A percentile compares a stretch with the other conserved stretches of the same genome.
Evolutionary conservation across 257 asterid species (phyloP).

Genomic region (Lavandula angustifolia): DNA sequence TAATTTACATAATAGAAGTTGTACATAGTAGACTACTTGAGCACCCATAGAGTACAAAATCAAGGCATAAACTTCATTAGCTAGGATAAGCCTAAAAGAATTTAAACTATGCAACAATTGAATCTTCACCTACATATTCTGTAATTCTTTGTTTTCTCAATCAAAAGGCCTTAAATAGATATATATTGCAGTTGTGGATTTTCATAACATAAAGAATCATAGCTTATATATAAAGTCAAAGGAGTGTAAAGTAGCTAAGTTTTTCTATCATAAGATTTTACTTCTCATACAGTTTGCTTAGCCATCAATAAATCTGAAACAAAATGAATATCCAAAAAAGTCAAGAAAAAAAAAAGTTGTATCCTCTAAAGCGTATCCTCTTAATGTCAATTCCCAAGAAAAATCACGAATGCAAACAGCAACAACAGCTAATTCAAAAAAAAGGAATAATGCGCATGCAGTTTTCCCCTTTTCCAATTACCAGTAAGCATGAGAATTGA

Average conservation of each 20-base stretch:
- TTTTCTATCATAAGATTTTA: no score
- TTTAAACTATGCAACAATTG: no score
- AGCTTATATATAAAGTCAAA: no score
- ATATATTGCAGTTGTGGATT: not conserved
- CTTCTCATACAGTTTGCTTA: slow-evolving; percentile 14
- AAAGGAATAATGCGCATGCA: not conserved
- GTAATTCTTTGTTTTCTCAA: not conserved
- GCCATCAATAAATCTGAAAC: slow-evolving; percentile 10
- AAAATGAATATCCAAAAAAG: not conserved
- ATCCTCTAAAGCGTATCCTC: slow-evolving; percentile 26
- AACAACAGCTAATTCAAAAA: not conserved
- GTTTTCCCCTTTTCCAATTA: slow-evolving; percentile 33
- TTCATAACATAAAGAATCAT: not conserved
- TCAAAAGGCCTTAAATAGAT: not conserved
- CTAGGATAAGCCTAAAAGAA: no score
- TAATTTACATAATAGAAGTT: no score
- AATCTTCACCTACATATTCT: not conserved
- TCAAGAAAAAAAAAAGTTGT: no score
- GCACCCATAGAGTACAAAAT: slow-evolving; percentile 2
- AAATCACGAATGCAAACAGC: slow-evolving; percentile 6
- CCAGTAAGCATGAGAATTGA: slow-evolving; percentile 91
- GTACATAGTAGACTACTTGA: not conserved
- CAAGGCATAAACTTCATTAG: no score
- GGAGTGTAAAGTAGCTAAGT: no score
- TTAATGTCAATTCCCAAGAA: slow-evolving; percentile 7